A percentile compares a stretch with the other conserved stretches of the same genome.
phyloP scores from a whole-genome alignment of 306 rosid species.

The Canavalia gladiata region DNA sequence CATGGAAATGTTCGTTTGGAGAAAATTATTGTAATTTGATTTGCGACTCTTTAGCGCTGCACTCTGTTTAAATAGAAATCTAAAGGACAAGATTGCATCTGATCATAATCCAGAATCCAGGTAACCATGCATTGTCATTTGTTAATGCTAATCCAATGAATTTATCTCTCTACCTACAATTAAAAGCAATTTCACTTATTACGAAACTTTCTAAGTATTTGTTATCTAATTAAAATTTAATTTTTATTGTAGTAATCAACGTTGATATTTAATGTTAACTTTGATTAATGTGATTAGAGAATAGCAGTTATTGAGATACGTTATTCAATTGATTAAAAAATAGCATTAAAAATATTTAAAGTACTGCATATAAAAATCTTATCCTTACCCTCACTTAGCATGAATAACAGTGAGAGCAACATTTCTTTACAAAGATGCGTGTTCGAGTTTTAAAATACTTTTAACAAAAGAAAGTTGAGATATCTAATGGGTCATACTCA shows the following conservation, averaged over 20 bases:
- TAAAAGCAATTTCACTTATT: background rate
- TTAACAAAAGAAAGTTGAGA: background rate
- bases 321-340: no score
- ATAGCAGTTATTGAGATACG: no score
- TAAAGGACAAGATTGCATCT: conserved; percentile 45
- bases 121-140: conserved; percentile 17
- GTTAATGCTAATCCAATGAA: background rate
- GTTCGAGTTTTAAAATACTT: background rate
- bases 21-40: background rate
- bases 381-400: background rate
- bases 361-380: no score
- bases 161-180: background rate
- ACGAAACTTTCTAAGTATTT: background rate
- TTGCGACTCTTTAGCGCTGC: background rate
- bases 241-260: no score
- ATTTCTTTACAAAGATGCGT: no score
- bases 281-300: no score
- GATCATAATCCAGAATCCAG: background rate
- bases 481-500: background rate
- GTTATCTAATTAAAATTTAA: no score
- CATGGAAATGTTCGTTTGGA: conserved; percentile 35
- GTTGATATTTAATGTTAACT: no score
- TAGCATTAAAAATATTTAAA: no score
- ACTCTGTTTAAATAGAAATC: conserved; percentile 1
- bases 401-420: background rate